These are phyloP conservation scores for Oenanthe javanica DNA, from an alignment of 140 eudicot genomes.

Conservation along the genomic window DNA sequence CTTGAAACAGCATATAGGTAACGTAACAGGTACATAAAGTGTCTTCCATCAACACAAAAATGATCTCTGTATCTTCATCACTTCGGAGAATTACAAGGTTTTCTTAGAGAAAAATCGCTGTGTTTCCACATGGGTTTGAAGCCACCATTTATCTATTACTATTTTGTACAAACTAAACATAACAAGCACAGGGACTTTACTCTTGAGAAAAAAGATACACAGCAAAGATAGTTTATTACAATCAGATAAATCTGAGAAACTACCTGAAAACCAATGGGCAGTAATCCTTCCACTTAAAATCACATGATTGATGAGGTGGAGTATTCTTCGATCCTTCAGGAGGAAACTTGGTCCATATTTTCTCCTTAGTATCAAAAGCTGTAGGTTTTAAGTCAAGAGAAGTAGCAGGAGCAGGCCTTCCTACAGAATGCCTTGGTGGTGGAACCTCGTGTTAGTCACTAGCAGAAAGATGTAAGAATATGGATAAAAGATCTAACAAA, in stretches of 20 bases:
- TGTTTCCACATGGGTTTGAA: background rate
- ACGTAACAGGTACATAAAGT: background rate
- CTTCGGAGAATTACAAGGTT: background rate
- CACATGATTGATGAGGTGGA: conserved; percentile 92
- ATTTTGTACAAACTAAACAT: background rate
- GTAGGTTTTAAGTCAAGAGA: conserved; percentile 62
- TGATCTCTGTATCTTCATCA: background rate
- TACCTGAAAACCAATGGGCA: conserved; percentile 90
- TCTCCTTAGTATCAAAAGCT: conserved; percentile 77
- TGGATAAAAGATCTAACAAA: conserved; percentile 9
- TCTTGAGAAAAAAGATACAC: background rate
- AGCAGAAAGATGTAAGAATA: background rate
- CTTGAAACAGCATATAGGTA: background rate
- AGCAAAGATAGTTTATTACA: background rate
- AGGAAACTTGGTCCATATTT: conserved; percentile 87
- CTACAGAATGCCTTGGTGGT: conserved; percentile 76
- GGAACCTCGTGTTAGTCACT: conserved; percentile 29
- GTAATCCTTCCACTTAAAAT: conserved; percentile 86
- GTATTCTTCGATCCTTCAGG: conserved; percentile 86
- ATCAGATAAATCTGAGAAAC: conserved; percentile 1
- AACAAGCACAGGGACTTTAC: background rate
- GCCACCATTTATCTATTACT: background rate
- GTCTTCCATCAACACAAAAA: background rate
- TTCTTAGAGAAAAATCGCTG: background rate
- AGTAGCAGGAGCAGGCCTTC: conserved; percentile 76